Base-by-base conservation (phyloP, 352 stramenopile species). In the Phytophthora melonis region DNA sequence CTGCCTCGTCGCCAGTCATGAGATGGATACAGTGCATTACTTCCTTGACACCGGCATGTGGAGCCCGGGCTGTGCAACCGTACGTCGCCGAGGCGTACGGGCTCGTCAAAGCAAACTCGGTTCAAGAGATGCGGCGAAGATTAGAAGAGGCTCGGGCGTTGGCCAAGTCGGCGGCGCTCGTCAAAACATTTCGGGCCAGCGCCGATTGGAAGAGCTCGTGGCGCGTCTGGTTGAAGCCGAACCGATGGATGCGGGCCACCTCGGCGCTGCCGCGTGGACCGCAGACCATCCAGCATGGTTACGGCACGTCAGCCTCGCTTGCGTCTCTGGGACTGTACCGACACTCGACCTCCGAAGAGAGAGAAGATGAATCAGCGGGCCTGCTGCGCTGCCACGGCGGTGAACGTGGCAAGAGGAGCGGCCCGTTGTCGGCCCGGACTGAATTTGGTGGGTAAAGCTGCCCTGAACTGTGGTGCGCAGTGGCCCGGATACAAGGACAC, bases 1-100 rank as follows among this genome's bases (percentile, higher is more conserved):
- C 25, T 34, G 30, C 32, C 47, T 66, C 61, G 64, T 52, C 45
- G 47, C 34, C 43, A 67, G 34, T 57, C 56, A 47, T 65, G 60
- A 69, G 36, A 69, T 77, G 53, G 64, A 73, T 73, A 73, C 64
- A 74, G 63, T 71, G 34, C 62, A 50, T 75, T 75, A 75, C 62
- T 75, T 57, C 61, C 54, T 13, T 56, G 30, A 65, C 55, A 57
- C 34, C 32, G 41, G 47, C 36, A 65, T 5, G 50, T 13, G 49
- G 55, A 34, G 68, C 39, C 62, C 56, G 4, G 41, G 36, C 49
- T 71, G 36, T 75, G 68, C 32, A 64, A 53, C 5, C 32, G 30
- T 54, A 45, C 25, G 56, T 71, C 52, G 19, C 53, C 63, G 63
- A 59, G 47, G 49, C 59, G n/a, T 3, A 34, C 41, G 14, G 5